A percentile compares a stretch with the other conserved stretches of the same genome.
These are phyloP conservation scores for Friedmanniomyces simplex DNA, from an alignment of 495 filamentous ascomycete genomes.

Conservation along the genomic window DNA sequence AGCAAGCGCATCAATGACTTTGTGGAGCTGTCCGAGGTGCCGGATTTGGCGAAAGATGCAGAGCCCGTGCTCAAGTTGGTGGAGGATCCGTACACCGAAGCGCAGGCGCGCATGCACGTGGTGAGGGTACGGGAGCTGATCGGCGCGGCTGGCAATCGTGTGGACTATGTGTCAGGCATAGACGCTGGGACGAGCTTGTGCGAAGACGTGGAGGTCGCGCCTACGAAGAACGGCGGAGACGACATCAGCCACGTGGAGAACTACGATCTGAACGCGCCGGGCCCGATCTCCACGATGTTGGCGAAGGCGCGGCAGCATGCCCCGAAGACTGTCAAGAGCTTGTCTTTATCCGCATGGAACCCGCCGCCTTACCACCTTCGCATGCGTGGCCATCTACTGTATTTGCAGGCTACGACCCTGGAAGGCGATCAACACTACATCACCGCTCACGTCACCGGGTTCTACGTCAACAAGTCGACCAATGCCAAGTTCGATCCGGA, in stretches of 20 bases:
- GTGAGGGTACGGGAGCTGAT: conserved; percentile 84
- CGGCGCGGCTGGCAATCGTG: conserved; percentile 77
- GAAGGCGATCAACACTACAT: conserved; percentile 92
- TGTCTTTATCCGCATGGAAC: conserved; percentile 90
- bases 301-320: conserved; percentile 51
- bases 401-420: conserved; percentile 75
- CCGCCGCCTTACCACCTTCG: conserved; percentile 84
- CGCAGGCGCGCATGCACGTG: conserved; percentile 91
- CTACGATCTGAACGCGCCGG: conserved; percentile 65
- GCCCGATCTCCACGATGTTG: conserved; percentile 58
- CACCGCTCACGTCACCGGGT: conserved; percentile 84
- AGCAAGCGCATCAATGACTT: conserved; percentile 88
- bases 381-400: conserved; percentile 86
- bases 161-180: conserved; percentile 80
- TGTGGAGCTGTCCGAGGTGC: conserved; percentile 81
- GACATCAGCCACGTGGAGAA: conserved; percentile 30
- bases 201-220: conserved; percentile 48
- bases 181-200: conserved; percentile 79
- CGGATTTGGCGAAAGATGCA: conserved; percentile 48
- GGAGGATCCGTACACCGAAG: conserved; percentile 96
- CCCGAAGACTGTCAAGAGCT: conserved; percentile 80
- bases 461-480: conserved; percentile 89
- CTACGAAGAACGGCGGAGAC: conserved; percentile 5
- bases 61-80: conserved; percentile 70
- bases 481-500: conserved; percentile 87